Conservation (phyloP, 345 rosid species). For the Lepidium aucheri region DNA sequence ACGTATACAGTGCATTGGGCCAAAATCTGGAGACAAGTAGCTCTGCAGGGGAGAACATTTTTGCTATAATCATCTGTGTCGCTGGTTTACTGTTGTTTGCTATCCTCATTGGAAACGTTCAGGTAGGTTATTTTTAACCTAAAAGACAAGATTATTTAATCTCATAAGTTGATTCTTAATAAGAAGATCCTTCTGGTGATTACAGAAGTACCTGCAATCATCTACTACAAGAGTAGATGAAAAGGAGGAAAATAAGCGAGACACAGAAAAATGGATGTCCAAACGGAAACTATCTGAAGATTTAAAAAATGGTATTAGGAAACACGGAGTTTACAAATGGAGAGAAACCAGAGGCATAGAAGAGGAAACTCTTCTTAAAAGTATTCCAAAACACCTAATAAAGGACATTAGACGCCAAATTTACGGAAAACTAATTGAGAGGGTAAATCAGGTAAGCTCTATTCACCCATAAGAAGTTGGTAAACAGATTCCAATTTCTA, state of each 20-base stretch:
- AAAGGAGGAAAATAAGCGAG: constrained; percentile 20
- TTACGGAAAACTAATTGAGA: neutral
- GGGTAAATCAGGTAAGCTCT: neutral
- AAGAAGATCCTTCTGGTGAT: neutral
- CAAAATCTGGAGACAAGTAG: constrained; percentile 40
- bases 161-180: neutral
- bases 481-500: no score
- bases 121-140: constrained; percentile 31
- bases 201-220: constrained; percentile 24
- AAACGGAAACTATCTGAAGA: neutral
- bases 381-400: constrained; percentile 18
- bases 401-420: constrained; percentile 2
- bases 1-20: constrained; percentile 32
- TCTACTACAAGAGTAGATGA: constrained; percentile 16
- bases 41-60: constrained; percentile 24
- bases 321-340: constrained; percentile 11
- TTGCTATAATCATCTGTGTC: constrained; percentile 34
- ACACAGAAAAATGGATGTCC: constrained; percentile 27
- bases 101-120: constrained; percentile 49
- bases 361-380: constrained; percentile 13
- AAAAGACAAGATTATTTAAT: neutral
- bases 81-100: constrained; percentile 43
- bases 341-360: constrained; percentile 10
- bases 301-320: constrained; percentile 19
- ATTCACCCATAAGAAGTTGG: no score